phyloP scores from a whole-genome alignment of 495 filamentous ascomycete genomes.

The Penicillium herquei region DNA sequence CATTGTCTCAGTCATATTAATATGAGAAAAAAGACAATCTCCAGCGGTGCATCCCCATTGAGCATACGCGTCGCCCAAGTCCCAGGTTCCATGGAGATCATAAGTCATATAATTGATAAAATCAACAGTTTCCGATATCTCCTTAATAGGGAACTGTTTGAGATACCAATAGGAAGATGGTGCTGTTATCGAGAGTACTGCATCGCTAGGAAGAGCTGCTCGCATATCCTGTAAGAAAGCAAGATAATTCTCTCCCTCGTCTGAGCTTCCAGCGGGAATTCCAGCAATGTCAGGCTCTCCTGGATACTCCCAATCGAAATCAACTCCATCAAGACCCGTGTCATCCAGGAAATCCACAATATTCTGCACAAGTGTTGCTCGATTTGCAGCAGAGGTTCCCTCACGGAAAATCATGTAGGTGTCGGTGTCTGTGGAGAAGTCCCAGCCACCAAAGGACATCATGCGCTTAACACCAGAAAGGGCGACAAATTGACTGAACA shows the following conservation, averaged over 20 bases:
- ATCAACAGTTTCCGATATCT: constrained; percentile 22
- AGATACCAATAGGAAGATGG: constrained; percentile 35
- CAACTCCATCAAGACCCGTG: constrained; percentile 20
- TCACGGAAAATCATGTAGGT: constrained; percentile 34
- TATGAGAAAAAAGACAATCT: constrained; percentile 36
- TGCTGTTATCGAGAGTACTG: constrained; percentile 17
- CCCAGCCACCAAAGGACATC: constrained; percentile 42
- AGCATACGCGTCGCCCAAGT: constrained; percentile 23
- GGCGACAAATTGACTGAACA: neutral
- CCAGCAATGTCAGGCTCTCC: constrained; percentile 39
- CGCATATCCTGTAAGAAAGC: constrained; percentile 20
- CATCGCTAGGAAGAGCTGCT: neutral
- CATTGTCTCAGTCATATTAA: constrained; percentile 40
- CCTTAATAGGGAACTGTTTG: constrained; percentile 25
- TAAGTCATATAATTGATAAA: constrained; percentile 41
- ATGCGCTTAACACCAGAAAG: constrained; percentile 29
- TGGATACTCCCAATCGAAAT: constrained; percentile 36
- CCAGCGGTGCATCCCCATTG: neutral
- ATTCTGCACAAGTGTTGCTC: constrained; percentile 26
- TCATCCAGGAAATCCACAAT: constrained; percentile 27
- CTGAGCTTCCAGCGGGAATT: constrained; percentile 23
- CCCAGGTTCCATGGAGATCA: constrained; percentile 36
- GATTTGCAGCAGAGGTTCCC: constrained; percentile 20
- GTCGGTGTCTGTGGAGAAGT: constrained; percentile 21
- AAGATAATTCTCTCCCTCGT: constrained; percentile 33